phyloP scores from a whole-genome alignment of 176 grass and related monocot genomes.

The Carex pumila region DNA sequence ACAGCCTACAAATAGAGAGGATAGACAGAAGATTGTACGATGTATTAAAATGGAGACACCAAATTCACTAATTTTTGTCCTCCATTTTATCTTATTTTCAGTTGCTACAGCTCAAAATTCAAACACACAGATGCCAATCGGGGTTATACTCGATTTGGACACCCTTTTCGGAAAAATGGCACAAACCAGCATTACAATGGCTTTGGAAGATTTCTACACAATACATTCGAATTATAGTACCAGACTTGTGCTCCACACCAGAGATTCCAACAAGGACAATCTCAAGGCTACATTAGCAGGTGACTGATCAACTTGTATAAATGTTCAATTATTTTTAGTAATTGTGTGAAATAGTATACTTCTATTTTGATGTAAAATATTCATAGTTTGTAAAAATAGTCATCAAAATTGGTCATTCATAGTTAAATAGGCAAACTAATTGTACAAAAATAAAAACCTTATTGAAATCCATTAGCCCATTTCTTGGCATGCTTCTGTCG shows the following conservation, averaged over 20 bases:
- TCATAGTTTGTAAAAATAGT: no score
- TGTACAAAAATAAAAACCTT: no score
- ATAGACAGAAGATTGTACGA: not conserved
- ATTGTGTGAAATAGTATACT: no score
- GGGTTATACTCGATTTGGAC: slow-evolving; percentile 35
- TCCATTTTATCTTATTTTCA: not conserved
- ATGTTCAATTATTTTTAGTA: no score
- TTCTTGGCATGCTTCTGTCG: no score
- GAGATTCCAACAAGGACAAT: slow-evolving; percentile 25
- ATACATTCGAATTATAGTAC: slow-evolving; percentile 23
- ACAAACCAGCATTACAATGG: slow-evolving; percentile 36
- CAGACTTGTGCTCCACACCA: slow-evolving; percentile 28
- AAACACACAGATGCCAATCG: slow-evolving; percentile 8
- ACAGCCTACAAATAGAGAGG: not conserved
- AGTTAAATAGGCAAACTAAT: no score
- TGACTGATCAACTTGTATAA: not conserved
- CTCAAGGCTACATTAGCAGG: slow-evolving; percentile 23
- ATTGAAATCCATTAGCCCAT: no score
- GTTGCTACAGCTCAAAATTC: not conserved
- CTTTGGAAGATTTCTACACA: slow-evolving; percentile 39
- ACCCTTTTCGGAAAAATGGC: slow-evolving; percentile 26
- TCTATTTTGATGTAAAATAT: no score
- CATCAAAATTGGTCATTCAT: no score
- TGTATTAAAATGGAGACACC: not conserved
- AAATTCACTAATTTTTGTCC: not conserved